Evolutionary conservation across 164 flowering plant species (phyloP), one percentile per base, ranked within the genome.

Genomic region (Protea cynaroides): DNA sequence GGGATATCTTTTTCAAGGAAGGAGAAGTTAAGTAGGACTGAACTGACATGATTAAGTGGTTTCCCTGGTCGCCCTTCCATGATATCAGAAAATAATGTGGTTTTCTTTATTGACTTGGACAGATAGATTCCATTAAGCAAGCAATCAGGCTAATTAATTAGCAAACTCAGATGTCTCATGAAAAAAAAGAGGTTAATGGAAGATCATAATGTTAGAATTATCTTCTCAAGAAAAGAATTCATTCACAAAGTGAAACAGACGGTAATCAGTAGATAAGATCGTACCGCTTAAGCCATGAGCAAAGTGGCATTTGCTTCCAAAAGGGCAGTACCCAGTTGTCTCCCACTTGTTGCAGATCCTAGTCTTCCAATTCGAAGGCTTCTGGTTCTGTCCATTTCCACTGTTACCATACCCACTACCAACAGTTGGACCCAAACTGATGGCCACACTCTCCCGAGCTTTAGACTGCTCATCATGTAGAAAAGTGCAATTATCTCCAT

Each of bases 341-440:
- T 94, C 99, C 99, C 99, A 94, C 80, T 94, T 94, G 69, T 94
- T 94, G 69, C 99, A 94, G 61, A 94, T 89, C 82, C 97, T 85
- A 5, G 99, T 94, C 67, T 94, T 94, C 99, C 99, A 94, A 69
- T 92, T 94, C 1, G 99, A 88, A 47, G 99, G 99, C 82, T 94
- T 94, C 66, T 70, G 70, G 61, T 49, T 85, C 3, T 70, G 10
- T 37, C 79, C 90, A 74, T 58, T 74, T 22, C 66, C 80, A 55
- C 64, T 78, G 24, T 65, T 72, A 47, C 91, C 84, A 74, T 79
- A 78, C 9, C 83, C 87, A 54, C 80, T 75, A n/a, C 89, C 83
- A 40, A 66, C 68, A 36, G 76, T 76, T 0, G 99, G 96, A 11
- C 94, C 88, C 76, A 94, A 82, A 72, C 99, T 94, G 63, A 94